Evolutionary conservation across 1,284 basidiomycete genomes (phyloP).

Genomic region (Ganoderma leucocontextum): DNA sequence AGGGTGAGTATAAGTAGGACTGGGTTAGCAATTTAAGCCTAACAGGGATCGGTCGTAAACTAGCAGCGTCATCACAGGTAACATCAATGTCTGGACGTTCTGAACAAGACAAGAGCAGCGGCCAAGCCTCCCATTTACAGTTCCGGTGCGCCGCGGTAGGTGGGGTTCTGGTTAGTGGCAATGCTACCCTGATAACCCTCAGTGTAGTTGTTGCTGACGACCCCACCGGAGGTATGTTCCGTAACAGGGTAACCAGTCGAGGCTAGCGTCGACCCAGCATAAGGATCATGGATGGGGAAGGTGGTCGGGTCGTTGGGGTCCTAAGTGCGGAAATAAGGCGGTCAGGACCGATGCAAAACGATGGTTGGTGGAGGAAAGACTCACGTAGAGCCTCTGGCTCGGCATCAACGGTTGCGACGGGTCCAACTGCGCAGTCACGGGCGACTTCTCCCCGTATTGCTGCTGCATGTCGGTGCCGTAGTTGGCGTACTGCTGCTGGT

Average conservation of each 20-base stretch:
- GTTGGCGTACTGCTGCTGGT: conserved; percentile 16
- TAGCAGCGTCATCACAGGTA: background rate
- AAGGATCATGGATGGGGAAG: conserved; percentile 21
- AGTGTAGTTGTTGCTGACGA: background rate
- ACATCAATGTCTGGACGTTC: background rate
- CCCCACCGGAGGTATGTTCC: background rate
- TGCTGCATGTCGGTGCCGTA: conserved; percentile 13
- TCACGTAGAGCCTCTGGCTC: conserved; percentile 24
- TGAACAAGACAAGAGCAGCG: background rate
- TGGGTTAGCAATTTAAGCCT: background rate
- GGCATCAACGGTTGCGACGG: conserved; percentile 7
- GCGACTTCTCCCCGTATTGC: conserved; percentile 21
- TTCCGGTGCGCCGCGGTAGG: conserved; percentile 26
- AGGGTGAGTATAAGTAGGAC: background rate
- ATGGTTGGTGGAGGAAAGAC: background rate
- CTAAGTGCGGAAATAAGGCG: conserved; percentile 3
- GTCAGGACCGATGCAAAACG: background rate
- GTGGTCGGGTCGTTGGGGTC: conserved; percentile 32
- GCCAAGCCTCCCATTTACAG: conserved; percentile 6
- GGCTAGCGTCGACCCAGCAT: conserved; percentile 15
- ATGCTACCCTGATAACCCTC: conserved; percentile 6
- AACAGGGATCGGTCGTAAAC: background rate
- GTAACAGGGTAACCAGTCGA: conserved; percentile 11
- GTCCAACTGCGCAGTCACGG: background rate
- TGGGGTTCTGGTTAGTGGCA: conserved; percentile 3